Evolutionary conservation across 305 asterid genomes (phyloP).

Genomic region (Solanum aculeatissimum): DNA sequence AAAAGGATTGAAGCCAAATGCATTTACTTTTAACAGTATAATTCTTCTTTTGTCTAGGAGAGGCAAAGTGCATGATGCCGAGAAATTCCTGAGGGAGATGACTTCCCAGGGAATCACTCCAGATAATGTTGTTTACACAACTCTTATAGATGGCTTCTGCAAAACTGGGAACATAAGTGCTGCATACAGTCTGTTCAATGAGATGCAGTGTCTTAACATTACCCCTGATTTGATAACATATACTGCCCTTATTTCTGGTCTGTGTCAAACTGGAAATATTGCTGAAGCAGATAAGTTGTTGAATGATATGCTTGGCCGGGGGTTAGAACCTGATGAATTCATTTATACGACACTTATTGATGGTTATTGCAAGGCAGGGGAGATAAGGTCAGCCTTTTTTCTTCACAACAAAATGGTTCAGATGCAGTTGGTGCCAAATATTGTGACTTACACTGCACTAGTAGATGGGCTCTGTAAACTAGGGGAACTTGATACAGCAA

Average conservation of each 20-base stretch:
- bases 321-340: constrained; percentile 66
- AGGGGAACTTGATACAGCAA: constrained; percentile 74
- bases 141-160: constrained; percentile 78
- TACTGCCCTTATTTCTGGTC: constrained; percentile 64
- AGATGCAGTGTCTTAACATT: constrained; percentile 50
- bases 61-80: constrained; percentile 59
- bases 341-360: constrained; percentile 78
- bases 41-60: constrained; percentile 50
- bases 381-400: constrained; percentile 56
- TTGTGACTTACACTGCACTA: constrained; percentile 83
- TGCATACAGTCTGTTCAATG: constrained; percentile 51
- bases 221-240: constrained; percentile 58
- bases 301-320: constrained; percentile 53
- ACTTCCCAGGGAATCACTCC: constrained; percentile 49
- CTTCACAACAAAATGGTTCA: constrained; percentile 83
- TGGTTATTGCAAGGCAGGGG: constrained; percentile 77
- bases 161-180: constrained; percentile 45
- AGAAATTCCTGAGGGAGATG: constrained; percentile 72
- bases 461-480: constrained; percentile 95
- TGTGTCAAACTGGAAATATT: constrained; percentile 55
- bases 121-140: constrained; percentile 72
- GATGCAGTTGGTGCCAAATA: constrained; percentile 50
- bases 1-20: constrained; percentile 68
- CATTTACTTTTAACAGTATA: constrained; percentile 63
- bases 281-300: constrained; percentile 63